A percentile compares a stretch with the other conserved stretches of the same genome.
These are phyloP conservation scores for Lomentospora prolificans DNA, from an alignment of 2,329 filamentous ascomycete species.

Conservation along the genomic window DNA sequence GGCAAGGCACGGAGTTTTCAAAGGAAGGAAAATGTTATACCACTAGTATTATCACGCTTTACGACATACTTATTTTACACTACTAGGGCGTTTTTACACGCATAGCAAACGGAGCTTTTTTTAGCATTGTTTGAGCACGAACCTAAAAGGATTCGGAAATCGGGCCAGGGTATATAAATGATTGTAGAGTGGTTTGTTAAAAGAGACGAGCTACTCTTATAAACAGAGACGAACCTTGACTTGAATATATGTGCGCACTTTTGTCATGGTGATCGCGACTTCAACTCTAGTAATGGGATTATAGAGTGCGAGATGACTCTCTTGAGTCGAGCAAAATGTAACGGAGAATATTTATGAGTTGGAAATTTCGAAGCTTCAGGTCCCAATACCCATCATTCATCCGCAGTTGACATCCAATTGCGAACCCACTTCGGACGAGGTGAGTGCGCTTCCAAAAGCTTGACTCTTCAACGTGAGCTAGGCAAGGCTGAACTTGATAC, in stretches of 20 bases:
- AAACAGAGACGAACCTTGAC: neutral
- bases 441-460: no score
- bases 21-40: conserved; percentile 4
- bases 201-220: neutral
- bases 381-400: no score
- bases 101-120: neutral
- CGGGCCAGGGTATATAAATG: neutral
- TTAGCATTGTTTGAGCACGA: neutral
- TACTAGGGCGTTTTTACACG: neutral
- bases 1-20: neutral
- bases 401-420: no score
- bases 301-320: no score
- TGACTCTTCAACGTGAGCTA: no score
- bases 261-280: no score
- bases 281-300: no score
- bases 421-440: no score
- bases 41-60: neutral
- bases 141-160: neutral
- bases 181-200: neutral
- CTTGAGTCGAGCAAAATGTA: no score
- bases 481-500: no score
- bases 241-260: neutral
- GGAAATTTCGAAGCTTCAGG: no score
- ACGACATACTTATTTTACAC: neutral
- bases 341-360: no score